These are phyloP conservation scores for Spongospora subterranea DNA, from an alignment of 208 protist species.

Conservation along the genomic window DNA sequence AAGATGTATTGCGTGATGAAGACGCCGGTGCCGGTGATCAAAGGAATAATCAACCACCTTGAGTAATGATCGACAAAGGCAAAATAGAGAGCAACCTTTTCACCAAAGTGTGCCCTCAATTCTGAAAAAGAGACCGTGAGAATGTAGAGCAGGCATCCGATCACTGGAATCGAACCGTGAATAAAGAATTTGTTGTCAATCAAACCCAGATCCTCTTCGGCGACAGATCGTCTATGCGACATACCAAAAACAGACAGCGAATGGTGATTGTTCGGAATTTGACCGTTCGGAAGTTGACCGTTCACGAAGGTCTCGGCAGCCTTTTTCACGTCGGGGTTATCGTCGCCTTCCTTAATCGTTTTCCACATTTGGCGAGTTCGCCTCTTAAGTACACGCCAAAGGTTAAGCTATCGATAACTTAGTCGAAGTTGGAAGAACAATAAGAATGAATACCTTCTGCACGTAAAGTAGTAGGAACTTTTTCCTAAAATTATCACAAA, in stretches of 20 bases:
- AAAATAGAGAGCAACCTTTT: slow-evolving; percentile 37
- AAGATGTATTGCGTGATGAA: background rate
- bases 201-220: background rate
- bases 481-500: background rate
- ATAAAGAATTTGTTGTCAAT: background rate
- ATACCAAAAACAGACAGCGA: no score
- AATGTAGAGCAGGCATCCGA: background rate
- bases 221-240: background rate
- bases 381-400: background rate
- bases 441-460: background rate
- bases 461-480: background rate
- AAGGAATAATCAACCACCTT: slow-evolving; percentile 23
- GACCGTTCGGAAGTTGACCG: background rate
- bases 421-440: background rate
- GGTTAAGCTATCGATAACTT: background rate
- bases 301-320: background rate
- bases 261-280: no score
- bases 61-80: slow-evolving; percentile 51
- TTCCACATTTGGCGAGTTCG: background rate
- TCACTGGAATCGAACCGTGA: background rate
- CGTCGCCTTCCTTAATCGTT: background rate
- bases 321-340: background rate
- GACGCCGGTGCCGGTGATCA: background rate
- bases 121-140: background rate
- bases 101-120: background rate